These are phyloP conservation scores for Larix sibirica DNA, from an alignment of 83 land plant species.

Conservation along the genomic window DNA sequence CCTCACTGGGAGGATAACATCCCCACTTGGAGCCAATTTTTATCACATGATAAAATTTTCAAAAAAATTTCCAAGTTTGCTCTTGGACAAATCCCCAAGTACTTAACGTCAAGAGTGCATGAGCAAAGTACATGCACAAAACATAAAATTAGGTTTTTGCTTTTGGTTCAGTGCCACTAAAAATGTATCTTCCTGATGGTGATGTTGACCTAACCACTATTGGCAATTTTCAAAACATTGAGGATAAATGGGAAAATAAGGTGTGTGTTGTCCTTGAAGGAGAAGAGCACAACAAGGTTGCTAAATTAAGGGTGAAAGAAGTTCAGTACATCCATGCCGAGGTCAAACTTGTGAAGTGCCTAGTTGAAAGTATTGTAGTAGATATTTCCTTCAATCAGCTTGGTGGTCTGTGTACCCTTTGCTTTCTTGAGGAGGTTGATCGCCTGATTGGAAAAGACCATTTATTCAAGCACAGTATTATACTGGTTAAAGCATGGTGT, in stretches of 20 bases:
- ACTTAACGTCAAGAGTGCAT: no score
- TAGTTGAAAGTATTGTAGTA: slow-evolving; percentile 69
- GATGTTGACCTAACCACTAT: slow-evolving; percentile 75
- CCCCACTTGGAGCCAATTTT: not conserved
- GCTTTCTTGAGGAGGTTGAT: slow-evolving; percentile 92
- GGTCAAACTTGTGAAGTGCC: slow-evolving; percentile 75
- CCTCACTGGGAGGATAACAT: no score
- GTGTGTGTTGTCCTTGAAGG: slow-evolving; percentile 48
- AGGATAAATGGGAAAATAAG: slow-evolving; percentile 44
- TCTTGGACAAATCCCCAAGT: no score
- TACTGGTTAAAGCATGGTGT: slow-evolving; percentile 96
- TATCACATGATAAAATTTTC: no score
- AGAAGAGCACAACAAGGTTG: slow-evolving; percentile 41
- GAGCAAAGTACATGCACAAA: no score
- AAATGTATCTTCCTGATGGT: slow-evolving; percentile 89
- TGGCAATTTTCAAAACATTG: slow-evolving; percentile 14
- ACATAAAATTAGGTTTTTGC: slow-evolving; percentile 83
- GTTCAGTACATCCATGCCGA: slow-evolving; percentile 51
- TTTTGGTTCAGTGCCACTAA: slow-evolving; percentile 85
- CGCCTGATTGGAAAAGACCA: slow-evolving; percentile 71
- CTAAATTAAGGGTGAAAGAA: slow-evolving; percentile 67
- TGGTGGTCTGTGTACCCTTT: slow-evolving; percentile 75
- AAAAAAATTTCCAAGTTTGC: no score
- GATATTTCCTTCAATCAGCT: slow-evolving; percentile 88
- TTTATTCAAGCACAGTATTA: slow-evolving; percentile 89